Conservation (phyloP, 441 rosid species). For the Arabidopsis lyrata region DNA sequence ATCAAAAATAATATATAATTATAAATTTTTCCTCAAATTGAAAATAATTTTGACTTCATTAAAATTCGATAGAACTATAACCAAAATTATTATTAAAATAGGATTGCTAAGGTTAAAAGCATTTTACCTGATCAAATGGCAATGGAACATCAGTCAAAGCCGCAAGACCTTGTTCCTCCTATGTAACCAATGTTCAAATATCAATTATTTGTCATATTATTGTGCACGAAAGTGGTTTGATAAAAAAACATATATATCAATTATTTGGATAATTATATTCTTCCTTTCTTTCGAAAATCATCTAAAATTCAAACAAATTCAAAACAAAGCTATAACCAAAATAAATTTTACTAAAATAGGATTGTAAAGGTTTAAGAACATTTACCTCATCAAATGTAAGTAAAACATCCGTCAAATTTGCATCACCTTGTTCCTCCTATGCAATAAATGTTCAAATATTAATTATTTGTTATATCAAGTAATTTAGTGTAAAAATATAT, state of each 20-base stretch:
- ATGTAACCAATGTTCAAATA: conserved; percentile 18
- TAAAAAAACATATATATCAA: background rate
- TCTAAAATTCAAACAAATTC: background rate
- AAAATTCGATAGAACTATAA: background rate
- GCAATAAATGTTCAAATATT: conserved; percentile 19
- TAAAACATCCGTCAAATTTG: background rate
- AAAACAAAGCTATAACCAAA: background rate
- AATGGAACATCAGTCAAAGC: background rate
- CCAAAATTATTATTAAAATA: too few relatives aligned
- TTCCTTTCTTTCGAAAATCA: too few relatives aligned
- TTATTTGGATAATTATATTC: background rate
- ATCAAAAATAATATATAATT: background rate
- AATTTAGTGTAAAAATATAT: background rate
- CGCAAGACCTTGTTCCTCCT: conserved; percentile 3
- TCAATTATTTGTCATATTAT: background rate
- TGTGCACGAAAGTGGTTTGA: background rate
- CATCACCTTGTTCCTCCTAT: conserved; percentile 10
- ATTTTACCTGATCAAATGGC: conserved; percentile 8
- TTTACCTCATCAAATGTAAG: conserved; percentile 1
- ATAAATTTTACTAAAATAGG: background rate
- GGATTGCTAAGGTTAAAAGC: background rate
- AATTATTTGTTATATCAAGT: background rate
- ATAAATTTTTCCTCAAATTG: background rate
- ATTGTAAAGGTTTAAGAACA: background rate
- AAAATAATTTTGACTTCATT: too few relatives aligned